These are phyloP conservation scores for Russula abietina DNA, from an alignment of 768 basidiomycete species.

Conservation along the genomic window DNA sequence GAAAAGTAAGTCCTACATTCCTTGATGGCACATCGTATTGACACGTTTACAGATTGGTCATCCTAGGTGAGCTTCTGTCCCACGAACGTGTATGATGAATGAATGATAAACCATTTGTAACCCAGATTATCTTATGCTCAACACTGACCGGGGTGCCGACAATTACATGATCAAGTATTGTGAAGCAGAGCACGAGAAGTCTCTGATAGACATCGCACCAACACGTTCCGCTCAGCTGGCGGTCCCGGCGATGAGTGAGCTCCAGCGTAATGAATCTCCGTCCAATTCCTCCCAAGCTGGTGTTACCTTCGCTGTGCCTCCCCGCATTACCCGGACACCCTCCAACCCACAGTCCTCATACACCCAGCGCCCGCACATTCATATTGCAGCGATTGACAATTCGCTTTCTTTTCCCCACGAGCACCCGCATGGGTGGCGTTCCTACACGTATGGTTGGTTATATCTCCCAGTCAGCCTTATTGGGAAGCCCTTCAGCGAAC, in stretches of 20 bases:
- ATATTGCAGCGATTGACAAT: constrained; percentile 91
- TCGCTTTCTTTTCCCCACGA: constrained; percentile 89
- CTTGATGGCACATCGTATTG: constrained; percentile 14
- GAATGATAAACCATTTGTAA: not conserved
- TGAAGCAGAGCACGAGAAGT: constrained; percentile 72
- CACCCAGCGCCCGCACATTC: constrained; percentile 69
- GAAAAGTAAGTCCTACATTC: constrained; percentile 56
- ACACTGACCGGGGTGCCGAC: constrained; percentile 84
- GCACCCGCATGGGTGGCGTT: constrained; percentile 72
- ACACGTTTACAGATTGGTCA: constrained; percentile 56
- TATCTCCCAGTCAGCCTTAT: constrained; percentile 82
- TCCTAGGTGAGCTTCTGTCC: constrained; percentile 52
- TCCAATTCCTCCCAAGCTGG: constrained; percentile 26
- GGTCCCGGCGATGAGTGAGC: constrained; percentile 71
- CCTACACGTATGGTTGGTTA: constrained; percentile 85
- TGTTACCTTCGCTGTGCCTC: constrained; percentile 25
- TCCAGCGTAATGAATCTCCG: constrained; percentile 39
- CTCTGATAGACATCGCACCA: constrained; percentile 73
- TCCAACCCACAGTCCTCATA: constrained; percentile 34
- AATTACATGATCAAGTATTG: constrained; percentile 94
- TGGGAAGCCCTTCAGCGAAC: constrained; percentile 78
- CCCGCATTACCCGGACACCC: constrained; percentile 21
- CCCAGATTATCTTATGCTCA: constrained; percentile 84
- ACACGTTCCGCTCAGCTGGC: constrained; percentile 57
- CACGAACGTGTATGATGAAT: not conserved